Evolutionary conservation across 2,329 filamentous ascomycete genomes (phyloP).

Genomic region (Phoma herbarum): DNA sequence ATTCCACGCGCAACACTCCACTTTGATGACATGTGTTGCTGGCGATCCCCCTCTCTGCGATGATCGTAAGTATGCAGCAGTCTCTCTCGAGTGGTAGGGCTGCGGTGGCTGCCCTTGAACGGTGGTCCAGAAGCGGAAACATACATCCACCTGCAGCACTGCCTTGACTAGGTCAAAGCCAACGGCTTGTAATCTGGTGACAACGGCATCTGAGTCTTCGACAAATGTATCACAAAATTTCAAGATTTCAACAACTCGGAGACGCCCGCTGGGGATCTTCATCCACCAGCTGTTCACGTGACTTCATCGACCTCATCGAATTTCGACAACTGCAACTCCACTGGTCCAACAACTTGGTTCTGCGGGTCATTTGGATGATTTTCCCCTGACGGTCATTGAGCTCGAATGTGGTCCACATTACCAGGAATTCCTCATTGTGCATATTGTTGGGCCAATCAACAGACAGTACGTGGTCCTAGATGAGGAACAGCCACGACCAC

Average conservation of each 20-base stretch:
- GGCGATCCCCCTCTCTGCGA: conserved; percentile 14
- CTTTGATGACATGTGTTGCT: conserved; percentile 31
- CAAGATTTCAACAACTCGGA: background rate
- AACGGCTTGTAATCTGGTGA: conserved; percentile 6
- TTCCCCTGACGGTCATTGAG: conserved; percentile 17
- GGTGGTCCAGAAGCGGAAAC: conserved; percentile 10
- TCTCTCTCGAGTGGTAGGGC: conserved; percentile 5
- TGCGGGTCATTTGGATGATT: conserved; percentile 14
- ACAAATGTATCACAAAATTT: background rate
- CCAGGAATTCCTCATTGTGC: conserved; percentile 25
- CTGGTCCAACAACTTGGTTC: conserved; percentile 16
- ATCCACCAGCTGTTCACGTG: conserved; percentile 3
- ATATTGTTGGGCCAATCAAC: conserved; percentile 38
- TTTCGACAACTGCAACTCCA: conserved; percentile 3
- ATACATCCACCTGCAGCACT: conserved; percentile 1
- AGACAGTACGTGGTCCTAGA: conserved; percentile 40
- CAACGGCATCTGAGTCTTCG: conserved; percentile 11
- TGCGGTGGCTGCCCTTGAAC: conserved; percentile 7
- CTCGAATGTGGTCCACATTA: conserved; percentile 3
- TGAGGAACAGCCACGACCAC: conserved; percentile 33
- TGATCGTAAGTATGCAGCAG: conserved; percentile 12
- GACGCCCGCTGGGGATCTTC: background rate
- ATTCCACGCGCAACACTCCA: conserved; percentile 10
- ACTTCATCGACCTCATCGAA: conserved; percentile 51
- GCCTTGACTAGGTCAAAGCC: conserved; percentile 3